Evolutionary conservation across 257 asterid species (phyloP).

Genomic region (Ballota nigra): DNA sequence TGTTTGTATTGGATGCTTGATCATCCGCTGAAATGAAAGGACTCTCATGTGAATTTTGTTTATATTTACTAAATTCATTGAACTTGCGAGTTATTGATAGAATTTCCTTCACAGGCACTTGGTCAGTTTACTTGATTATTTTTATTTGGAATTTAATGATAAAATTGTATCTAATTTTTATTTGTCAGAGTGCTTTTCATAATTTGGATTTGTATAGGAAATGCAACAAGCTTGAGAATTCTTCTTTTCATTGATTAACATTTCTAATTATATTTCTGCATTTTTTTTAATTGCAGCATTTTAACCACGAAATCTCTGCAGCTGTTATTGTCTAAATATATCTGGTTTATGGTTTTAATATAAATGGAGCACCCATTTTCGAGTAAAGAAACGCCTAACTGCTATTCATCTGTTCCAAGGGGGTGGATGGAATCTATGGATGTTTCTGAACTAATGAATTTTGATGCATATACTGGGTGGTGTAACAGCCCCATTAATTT

Average conservation of each 20-base stretch:
- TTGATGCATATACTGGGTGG: conserved; percentile 55
- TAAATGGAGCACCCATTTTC: too few species aligned
- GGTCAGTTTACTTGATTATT: background rate
- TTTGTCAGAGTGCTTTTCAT: too few species aligned
- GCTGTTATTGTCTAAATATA: background rate
- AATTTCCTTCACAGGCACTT: background rate
- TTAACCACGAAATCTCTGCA: background rate
- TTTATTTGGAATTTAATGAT: background rate
- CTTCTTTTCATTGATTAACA: background rate
- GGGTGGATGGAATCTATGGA: background rate
- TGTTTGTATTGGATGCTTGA: background rate
- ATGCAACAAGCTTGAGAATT: too few species aligned
- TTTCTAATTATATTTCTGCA: background rate
- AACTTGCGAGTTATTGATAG: background rate
- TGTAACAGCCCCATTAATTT: too few species aligned
- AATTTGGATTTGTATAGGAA: too few species aligned
- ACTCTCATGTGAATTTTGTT: background rate
- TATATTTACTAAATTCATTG: background rate
- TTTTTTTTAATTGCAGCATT: background rate
- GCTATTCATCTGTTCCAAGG: background rate
- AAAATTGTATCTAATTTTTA: background rate
- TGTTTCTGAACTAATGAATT: conserved; percentile 40
- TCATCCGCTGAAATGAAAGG: background rate
- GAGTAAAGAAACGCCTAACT: too few species aligned
- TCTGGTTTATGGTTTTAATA: conserved; percentile 24